Evolutionary conservation across 1,284 basidiomycete genomes (phyloP), one percentile per base, ranked within the genome.

Genomic region (Naganishia cerealis): DNA sequence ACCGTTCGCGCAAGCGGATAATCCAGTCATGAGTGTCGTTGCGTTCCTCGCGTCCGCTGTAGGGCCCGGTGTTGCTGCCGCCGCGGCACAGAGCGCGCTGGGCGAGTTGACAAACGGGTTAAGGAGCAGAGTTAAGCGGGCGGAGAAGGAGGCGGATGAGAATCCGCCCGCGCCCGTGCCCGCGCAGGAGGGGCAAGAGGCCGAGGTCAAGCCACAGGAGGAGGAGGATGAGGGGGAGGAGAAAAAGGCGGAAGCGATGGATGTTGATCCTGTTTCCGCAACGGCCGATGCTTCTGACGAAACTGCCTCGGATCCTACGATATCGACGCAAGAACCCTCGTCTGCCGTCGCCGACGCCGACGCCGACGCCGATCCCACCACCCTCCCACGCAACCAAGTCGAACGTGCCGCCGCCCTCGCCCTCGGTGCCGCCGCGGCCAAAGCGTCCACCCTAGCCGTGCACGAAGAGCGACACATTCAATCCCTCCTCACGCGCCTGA

Each of bases 11-110:
- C 90, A 94, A 76, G 88, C 91, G 0, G 96, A 98, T 76, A 99
- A 99, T 78, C 95, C 95, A 0, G 93, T 99, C 40, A 94, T 99
- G 93, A 94, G 91, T 79, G 94, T 99, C 29, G 94, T 99, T 15
- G 92, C 95, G 0, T 98, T 98, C 83, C 84, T 99, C 56, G 94
- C 95, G 16, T 90, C 90, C 18, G 92, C 95, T 0, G 91, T 99
- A 7, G 89, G 88, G 18, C 93, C 94, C 0, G 89, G 90, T 0
- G 90, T 97, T 5, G 95, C 94, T 0, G 90, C 92, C 0, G 93
- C 94, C 67, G 94, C 93, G 0, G 94, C 95, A 10, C 94, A 94
- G 79, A 89, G 89, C 7, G 93, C 93, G 0, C 81, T 98, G 57
- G 90, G 83, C 16, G 84, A 85, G 74, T 73, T 84, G 52, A 79